Conservation (phyloP, 495 filamentous ascomycete species). For the Tuber melanosporum region DNA sequence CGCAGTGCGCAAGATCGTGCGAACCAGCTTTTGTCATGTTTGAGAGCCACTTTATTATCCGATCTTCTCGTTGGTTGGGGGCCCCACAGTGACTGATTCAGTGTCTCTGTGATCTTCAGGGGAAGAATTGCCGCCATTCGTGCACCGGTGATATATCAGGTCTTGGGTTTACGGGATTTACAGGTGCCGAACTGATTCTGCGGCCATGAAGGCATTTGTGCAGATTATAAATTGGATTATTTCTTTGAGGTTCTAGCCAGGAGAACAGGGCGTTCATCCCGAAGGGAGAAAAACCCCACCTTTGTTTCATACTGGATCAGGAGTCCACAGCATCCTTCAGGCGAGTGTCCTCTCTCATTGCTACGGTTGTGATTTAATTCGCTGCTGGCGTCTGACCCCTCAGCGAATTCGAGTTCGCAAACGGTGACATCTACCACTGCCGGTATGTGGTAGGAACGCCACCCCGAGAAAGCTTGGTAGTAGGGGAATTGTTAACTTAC, state of each 20-base stretch:
- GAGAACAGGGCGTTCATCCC: background rate
- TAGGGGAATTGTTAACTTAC: conserved; percentile 6
- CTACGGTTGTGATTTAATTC: conserved; percentile 12
- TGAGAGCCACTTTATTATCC: background rate
- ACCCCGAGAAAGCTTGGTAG: conserved; percentile 36
- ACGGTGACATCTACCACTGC: background rate
- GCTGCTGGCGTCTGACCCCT: conserved; percentile 24
- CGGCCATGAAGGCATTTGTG: background rate
- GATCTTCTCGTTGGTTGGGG: background rate
- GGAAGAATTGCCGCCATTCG: background rate
- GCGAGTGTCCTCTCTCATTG: conserved; percentile 13
- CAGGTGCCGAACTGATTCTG: background rate
- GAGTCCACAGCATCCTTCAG: conserved; percentile 3
- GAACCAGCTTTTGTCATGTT: background rate
- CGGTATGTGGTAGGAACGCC: conserved; percentile 21
- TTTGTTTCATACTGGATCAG: conserved; percentile 1
- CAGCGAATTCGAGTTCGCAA: conserved; percentile 30
- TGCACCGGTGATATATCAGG: background rate
- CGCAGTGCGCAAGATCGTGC: background rate
- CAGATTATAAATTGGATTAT: background rate
- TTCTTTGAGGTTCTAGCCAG: background rate
- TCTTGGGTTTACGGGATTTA: background rate
- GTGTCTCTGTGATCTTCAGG: conserved; percentile 1
- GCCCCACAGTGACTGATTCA: background rate
- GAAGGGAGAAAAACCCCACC: background rate